Evolutionary conservation across 768 basidiomycete genomes (phyloP), one percentile per base, ranked within the genome.

Genomic region (Pleurotus sapidus): DNA sequence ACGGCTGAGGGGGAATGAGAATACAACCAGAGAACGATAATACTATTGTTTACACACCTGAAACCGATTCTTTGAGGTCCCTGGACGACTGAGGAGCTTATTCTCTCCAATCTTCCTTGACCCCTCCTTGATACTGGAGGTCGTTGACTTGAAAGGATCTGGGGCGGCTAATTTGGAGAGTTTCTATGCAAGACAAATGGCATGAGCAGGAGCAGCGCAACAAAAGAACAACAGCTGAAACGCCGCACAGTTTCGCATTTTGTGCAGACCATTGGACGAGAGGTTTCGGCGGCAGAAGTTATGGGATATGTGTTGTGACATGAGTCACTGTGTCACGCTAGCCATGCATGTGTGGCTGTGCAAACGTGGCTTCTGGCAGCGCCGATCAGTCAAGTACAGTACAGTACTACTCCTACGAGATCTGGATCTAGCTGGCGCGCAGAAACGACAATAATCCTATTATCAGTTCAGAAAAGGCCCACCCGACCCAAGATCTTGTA

Each of bases 131-230:
- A 92, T 88, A 61, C 85, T 84, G 49, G 74, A 72, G 2, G 88
- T 86, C 46, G 87, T 87, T 9, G 90, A 80, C 30, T 79, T 81
- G 73, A 93, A 94, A 40, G 92, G 92, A 74, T 94, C 92, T 47
- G 92, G 93, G 3, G 92, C 92, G 56, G 92, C 92, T 46, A 94
- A 81, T 71, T 91, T 93, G 57, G 91, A 93, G 55, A 92, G 82
- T 92, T 94, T 94, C 91, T 94, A 70, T 68, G 67, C 65, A 61
- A 70, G 14, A 54, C 39, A 54, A 54, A 27, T 37, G 42, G 51
- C 39, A n/a, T 46, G 2, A 60, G 57, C 23, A 20, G 40, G 61
- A 60, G 57, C 42, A 40, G 51, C 48, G 46, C 27, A 57, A 61
- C 59, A 60, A 43, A 58, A 63, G 58, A 50, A 56, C 15, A 60